phyloP scores from a whole-genome alignment of 495 filamentous ascomycete species.

The Podospora tetraspora region DNA sequence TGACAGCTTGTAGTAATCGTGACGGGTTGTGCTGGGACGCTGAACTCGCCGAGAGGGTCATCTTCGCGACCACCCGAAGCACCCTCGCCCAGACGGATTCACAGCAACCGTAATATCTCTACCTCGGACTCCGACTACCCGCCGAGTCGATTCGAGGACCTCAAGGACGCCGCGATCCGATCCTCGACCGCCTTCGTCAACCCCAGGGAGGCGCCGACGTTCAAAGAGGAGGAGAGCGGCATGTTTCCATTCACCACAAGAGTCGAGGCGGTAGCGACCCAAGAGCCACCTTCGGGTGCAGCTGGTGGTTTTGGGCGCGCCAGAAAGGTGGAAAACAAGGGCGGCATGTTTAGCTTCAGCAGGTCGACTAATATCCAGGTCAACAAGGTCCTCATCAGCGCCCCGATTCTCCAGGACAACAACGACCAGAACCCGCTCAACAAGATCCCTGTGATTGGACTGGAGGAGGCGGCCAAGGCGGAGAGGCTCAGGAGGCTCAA shows the following conservation, averaged over 20 bases:
- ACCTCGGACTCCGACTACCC: slow-evolving; percentile 42
- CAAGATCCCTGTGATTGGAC: slow-evolving; percentile 43
- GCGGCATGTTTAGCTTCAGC: slow-evolving; percentile 24
- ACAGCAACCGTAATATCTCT: slow-evolving; percentile 36
- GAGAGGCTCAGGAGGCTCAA: slow-evolving; percentile 45
- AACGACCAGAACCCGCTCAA: slow-evolving; percentile 35
- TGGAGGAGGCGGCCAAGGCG: slow-evolving; percentile 42
- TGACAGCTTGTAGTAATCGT: slow-evolving; percentile 21
- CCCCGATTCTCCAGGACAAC: slow-evolving; percentile 43
- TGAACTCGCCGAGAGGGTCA: slow-evolving; percentile 16
- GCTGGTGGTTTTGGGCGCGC: neutral
- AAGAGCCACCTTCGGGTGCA: slow-evolving; percentile 15
- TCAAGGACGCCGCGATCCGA: slow-evolving; percentile 38
- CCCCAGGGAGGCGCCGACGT: slow-evolving; percentile 25
- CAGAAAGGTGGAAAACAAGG: slow-evolving; percentile 30
- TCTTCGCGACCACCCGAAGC: slow-evolving; percentile 28
- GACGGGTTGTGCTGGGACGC: slow-evolving; percentile 21
- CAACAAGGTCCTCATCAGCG: slow-evolving; percentile 43
- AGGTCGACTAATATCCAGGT: slow-evolving; percentile 24
- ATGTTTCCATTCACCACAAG: slow-evolving; percentile 14
- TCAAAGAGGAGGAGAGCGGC: slow-evolving; percentile 22
- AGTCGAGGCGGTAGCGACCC: slow-evolving; percentile 19
- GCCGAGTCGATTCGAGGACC: slow-evolving; percentile 41
- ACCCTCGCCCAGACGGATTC: slow-evolving; percentile 26
- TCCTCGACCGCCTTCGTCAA: slow-evolving; percentile 36